phyloP scores from a whole-genome alignment of 306 rosid species.

The Biancaea sappan region DNA sequence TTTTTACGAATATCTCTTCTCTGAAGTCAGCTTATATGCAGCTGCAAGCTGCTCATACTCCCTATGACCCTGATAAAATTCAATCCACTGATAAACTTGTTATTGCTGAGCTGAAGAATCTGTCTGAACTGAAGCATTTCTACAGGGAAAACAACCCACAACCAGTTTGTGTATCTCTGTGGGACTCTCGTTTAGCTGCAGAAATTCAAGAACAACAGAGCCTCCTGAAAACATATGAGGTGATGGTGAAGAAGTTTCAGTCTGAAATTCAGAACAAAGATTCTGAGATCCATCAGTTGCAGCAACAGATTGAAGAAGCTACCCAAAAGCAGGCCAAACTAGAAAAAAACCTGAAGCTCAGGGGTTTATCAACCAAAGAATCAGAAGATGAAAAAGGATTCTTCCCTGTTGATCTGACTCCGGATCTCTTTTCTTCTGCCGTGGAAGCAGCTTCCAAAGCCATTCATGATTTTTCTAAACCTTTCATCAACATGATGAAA shows the following conservation, averaged over 20 bases:
- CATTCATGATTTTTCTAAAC: constrained; percentile 97
- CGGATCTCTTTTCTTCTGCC: constrained; percentile 77
- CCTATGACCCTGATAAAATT: constrained; percentile 95
- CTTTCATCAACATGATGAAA: constrained; percentile 98
- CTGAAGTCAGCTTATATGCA: constrained; percentile 93
- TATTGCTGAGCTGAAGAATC: constrained; percentile 84
- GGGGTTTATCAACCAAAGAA: constrained; percentile 90
- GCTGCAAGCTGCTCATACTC: constrained; percentile 98
- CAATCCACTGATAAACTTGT: constrained; percentile 93
- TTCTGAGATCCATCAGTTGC: constrained; percentile 84
- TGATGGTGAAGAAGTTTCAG: constrained; percentile 99
- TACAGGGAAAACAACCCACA: constrained; percentile 96
- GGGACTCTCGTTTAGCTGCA: constrained; percentile 97
- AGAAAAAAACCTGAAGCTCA: constrained; percentile 91
- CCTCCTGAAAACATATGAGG: constrained; percentile 94
- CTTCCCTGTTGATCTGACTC: constrained; percentile 76
- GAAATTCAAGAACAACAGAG: constrained; percentile 99
- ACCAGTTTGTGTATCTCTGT: constrained; percentile 88
- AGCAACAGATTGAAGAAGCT: constrained; percentile 96
- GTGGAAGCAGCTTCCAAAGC: constrained; percentile 89
- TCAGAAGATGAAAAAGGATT: constrained; percentile 75
- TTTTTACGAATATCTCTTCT: constrained; percentile 84
- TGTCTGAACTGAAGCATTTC: constrained; percentile 96
- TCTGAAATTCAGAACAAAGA: constrained; percentile 99
- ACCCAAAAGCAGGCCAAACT: constrained; percentile 73